phyloP scores from a whole-genome alignment of 2,329 filamentous ascomycete genomes.

The Aspergillus oerlinghausenensis region DNA sequence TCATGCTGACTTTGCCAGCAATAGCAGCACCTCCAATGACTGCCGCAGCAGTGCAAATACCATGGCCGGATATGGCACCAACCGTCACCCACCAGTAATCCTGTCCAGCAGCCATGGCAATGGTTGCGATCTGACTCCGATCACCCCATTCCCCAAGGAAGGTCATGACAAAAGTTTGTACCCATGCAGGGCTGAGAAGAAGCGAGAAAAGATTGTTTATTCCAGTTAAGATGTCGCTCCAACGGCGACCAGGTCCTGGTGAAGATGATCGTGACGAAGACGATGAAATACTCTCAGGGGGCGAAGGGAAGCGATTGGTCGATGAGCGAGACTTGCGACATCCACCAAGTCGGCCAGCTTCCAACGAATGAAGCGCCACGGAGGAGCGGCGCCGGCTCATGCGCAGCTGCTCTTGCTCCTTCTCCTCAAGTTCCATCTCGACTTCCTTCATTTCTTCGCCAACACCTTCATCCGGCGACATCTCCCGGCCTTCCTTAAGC shows the following conservation, averaged over 20 bases:
- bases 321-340: constrained; percentile 63
- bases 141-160: constrained; percentile 98
- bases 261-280: constrained; percentile 62
- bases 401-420: constrained; percentile 71
- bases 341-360: constrained; percentile 66
- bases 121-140: constrained; percentile 93
- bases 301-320: constrained; percentile 71
- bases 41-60: constrained; percentile 82
- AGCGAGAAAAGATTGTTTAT: constrained; percentile 82
- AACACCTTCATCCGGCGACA: constrained; percentile 86
- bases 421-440: constrained; percentile 87
- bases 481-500: constrained; percentile 78
- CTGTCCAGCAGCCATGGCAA: constrained; percentile 96
- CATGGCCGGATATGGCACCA: constrained; percentile 81
- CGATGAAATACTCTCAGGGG: constrained; percentile 74
- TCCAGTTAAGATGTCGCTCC: constrained; percentile 53
- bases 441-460: constrained; percentile 98
- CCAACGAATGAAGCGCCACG: constrained; percentile 70
- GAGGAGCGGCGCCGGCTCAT: constrained; percentile 62
- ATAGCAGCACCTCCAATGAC: constrained; percentile 90
- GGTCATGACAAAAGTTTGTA: constrained; percentile 98
- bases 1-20: constrained; percentile 88
- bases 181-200: constrained; percentile 91
- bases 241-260: constrained; percentile 43
- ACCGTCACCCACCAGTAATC: constrained; percentile 99